Evolutionary conservation across 805 yeast genomes (phyloP).

Genomic region (Barnettozyma wickerhamii): DNA sequence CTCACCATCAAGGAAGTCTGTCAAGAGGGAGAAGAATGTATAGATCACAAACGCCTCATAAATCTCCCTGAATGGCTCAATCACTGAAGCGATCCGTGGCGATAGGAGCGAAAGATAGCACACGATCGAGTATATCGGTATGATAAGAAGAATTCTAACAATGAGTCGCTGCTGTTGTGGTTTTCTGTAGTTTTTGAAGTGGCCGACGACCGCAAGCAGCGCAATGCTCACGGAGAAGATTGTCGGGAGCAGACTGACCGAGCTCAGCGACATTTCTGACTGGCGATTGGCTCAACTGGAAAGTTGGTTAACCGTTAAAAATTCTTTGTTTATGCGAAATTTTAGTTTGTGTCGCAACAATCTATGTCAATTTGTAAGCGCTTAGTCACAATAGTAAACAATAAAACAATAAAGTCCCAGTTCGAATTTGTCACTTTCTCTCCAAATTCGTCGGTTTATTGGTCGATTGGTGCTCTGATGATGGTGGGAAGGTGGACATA

Average conservation of each 20-base stretch:
- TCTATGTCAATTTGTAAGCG: no score
- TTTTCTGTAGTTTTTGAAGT: conserved; percentile 71
- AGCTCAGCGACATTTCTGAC: conserved; percentile 4
- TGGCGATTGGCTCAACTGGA: neutral
- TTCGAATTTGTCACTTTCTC: no score
- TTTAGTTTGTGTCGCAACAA: neutral
- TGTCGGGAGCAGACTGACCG: conserved; percentile 5
- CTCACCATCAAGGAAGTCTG: conserved; percentile 89
- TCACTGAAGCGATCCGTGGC: conserved; percentile 38
- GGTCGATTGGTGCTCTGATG: no score
- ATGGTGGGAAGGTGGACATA: no score
- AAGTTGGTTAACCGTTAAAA: no score
- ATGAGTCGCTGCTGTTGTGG: conserved; percentile 85
- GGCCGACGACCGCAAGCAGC: conserved; percentile 37
- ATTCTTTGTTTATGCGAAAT: no score
- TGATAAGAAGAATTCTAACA: conserved; percentile 74
- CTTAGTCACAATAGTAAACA: no score
- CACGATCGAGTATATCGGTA: conserved; percentile 74
- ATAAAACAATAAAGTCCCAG: no score
- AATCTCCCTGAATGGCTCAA: conserved; percentile 80
- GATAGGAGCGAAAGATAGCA: conserved; percentile 55
- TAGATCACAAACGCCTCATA: conserved; percentile 96
- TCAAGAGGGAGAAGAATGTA: conserved; percentile 81
- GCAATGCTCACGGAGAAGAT: conserved; percentile 5
- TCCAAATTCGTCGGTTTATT: no score